Evolutionary conservation across 2,329 filamentous ascomycete genomes (phyloP), one percentile per base, ranked within the genome.

Genomic region (Magnaporthales sp.): DNA sequence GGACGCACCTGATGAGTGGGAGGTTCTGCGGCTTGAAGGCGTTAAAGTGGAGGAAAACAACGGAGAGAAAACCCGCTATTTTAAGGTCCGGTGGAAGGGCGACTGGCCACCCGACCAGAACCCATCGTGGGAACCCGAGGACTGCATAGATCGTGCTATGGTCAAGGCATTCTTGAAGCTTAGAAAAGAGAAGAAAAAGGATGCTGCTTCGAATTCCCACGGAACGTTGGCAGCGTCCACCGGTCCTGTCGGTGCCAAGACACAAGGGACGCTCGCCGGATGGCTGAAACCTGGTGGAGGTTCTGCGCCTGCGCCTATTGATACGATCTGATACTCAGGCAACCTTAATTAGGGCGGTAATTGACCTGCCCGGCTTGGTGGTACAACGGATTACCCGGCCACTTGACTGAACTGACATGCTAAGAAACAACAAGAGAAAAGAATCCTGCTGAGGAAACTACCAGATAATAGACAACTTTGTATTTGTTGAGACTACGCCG

Each of bases 51-150:
- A 77, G 56, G 73, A 80, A 4, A 75, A 78, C 1, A 74, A 77
- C 13, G 77, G 77, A 4, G 72, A 70, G 2, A 74, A 71, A 0
- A 74, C 80, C 1, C 80, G 80, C 3, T 79, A 78, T 67, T 87
- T 84, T 72, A 76, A 80, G 31, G 83, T 87, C 0, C 79, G 81
- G 7, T 87, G 85, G 85, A 80, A 80, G 61, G 85, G 85, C 8
- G 74, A 84, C 67, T 87, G 85, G 85, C 83, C 84, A 0, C 74
- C 78, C 0, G 81, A 80, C 9, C 79, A 86, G 71, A 86, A 87
- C 66, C 83, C 83, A 0, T 83, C 84, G 0, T 87, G 85, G 85
- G 85, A 87, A 70, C 84, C 84, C 0, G 80, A 82, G 68, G 78
- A 78, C 3, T 84, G 86, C 65, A 79, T 87, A 2, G 73, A 81